Evolutionary conservation across 2,329 filamentous ascomycete genomes (phyloP).

Genomic region (Byssoonygena ceratinophila): DNA sequence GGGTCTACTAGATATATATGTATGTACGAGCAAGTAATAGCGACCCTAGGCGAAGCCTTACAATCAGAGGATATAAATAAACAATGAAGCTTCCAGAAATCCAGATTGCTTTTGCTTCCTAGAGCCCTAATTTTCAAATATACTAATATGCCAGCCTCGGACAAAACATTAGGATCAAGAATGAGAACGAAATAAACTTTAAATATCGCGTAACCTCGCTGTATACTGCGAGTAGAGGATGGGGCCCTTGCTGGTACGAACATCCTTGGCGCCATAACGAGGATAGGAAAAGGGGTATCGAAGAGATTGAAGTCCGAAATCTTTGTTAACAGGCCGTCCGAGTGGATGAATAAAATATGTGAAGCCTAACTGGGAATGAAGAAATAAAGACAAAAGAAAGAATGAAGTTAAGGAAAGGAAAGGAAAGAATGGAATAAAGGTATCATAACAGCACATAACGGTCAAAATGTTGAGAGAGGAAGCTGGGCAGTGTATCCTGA

Average conservation of each 20-base stretch:
- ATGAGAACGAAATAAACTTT: no score
- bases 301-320: background rate
- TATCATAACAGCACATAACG: conserved; percentile 19
- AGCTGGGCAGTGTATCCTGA: background rate
- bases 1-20: no score
- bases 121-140: no score
- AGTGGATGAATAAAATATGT: background rate
- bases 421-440: conserved; percentile 12
- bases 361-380: background rate
- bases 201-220: background rate
- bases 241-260: background rate
- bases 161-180: no score
- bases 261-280: background rate
- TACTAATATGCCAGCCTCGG: no score
- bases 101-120: no score
- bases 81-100: no score
- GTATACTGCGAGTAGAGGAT: background rate
- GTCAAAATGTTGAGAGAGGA: conserved; percentile 11
- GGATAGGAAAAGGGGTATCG: background rate
- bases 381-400: conserved; percentile 7
- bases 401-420: background rate
- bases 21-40: no score
- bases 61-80: no score
- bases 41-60: no score
- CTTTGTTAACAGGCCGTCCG: background rate